Evolutionary conservation across 371 early-diverging fungal species (phyloP), one percentile per base, ranked within the genome.

Genomic region (Polyrhizophydium stewartii): DNA sequence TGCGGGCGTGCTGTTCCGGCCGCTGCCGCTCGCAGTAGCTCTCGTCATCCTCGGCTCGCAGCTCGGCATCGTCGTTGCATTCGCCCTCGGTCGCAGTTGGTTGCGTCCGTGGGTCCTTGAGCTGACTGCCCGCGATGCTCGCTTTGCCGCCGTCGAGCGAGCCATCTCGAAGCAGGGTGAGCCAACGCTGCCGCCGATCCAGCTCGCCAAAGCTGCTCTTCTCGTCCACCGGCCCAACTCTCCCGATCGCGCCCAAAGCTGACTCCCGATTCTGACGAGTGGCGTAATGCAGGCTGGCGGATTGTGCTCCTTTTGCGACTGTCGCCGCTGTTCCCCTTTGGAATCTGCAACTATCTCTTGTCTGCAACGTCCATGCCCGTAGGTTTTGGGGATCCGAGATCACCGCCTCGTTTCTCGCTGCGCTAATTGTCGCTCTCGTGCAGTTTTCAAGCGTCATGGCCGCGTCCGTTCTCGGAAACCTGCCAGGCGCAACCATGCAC

Each of bases 291-390:
- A 61, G 61, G 64, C 6, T 64, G 59, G 59, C 64, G 43, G 47
- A 25, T 65, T 2, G 61, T 61, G n/a, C 19, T 65, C 19, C 40
- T 65, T 2, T 37, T 65, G 21, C 35, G 65, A n/a, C 47, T 65
- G 46, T 35, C 60, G 47, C 65, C 65, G 17, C 2, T 65, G 5
- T 55, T 65, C 24, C 65, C 65, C 17, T 65, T 65, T 41, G 65
- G 65, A 27, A 22, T 65, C n/a, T 46, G 46, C 51, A 60, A 59
- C 51, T 65, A 62, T 33, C 33, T 65, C 7, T 22, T 65, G 21
- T 51, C 60, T 6, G 31, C 46, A 28, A 65, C 65, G 6, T n/a
- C 38, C 7, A 35, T 35, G 35, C 35, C 35, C 35, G 35, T 35
- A 35, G 13, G 35, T n/a, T 13, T 3, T 35, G 7, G 3, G 35